Evolutionary conservation across 1,284 basidiomycete genomes (phyloP), one percentile per base, ranked within the genome.

Genomic region (Gomphus bonarii): DNA sequence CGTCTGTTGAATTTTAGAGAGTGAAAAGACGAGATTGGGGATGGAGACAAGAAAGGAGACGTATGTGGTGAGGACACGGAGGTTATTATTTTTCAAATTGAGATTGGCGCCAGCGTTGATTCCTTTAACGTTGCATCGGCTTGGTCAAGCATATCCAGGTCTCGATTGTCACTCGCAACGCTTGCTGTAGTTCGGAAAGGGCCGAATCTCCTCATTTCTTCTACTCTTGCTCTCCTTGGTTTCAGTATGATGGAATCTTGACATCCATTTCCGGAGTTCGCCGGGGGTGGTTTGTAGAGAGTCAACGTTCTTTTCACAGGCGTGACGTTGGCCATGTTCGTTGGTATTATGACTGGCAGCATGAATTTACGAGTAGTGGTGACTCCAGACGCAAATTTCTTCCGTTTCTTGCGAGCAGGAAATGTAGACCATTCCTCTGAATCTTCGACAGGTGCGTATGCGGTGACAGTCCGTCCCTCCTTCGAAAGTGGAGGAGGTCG

Each of bases 361-460:
- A 65, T 68, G 55, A 80, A 78, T 5, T 63, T 57, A 0, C 67
- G 67, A 10, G 71, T 72, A 5, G 65, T 68, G 36, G 60, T 67
- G 14, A 70, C 57, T 22, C 50, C 48, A 25, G 43, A 31, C 11
- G 52, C 50, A 61, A 31, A 10, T 58, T 63, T 30, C 35, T 66
- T 72, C 50, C 35, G 59, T 58, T 67, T 74, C 63, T 71, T 75
- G 16, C 67, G 65, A 6, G 57, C 22, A 2, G 69, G 68, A 12
- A 78, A 62, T 4, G 79, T 80, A 25, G 71, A 73, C 78, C 79
- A 80, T 55, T 81, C 79, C 1, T 70, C 75, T 1, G 66, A 60
- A 3, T 65, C 65, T 49, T 61, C 55, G 2, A 65, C 60, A 56
- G 69, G 71, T 7, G 64, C 57, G 48, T 80, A 75, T 5, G 72